Conservation (phyloP, 2,329 filamentous ascomycete genomes). For the Chaetomiaceae sp. region DNA sequence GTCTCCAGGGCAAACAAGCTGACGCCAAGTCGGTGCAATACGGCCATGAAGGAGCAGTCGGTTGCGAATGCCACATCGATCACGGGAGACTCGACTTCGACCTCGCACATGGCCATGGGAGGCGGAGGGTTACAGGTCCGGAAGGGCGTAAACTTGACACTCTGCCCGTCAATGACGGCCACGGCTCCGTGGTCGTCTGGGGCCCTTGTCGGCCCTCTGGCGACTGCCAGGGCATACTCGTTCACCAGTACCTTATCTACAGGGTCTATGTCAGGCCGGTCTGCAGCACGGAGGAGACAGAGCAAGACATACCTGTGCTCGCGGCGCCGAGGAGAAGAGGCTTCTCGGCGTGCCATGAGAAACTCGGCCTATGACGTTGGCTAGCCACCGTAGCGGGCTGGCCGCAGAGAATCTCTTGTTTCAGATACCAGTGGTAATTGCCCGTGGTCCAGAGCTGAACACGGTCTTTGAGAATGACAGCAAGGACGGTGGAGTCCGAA, state of each 20-base stretch:
- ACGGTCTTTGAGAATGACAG: constrained; percentile 67
- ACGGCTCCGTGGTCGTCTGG: constrained; percentile 76
- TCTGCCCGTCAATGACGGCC: constrained; percentile 76
- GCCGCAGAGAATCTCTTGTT: constrained; percentile 68
- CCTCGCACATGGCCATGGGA: constrained; percentile 81
- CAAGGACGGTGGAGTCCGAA: constrained; percentile 82
- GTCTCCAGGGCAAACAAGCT: constrained; percentile 67
- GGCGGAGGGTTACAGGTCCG: constrained; percentile 81
- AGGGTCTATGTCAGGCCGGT: constrained; percentile 27
- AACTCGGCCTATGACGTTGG: constrained; percentile 28
- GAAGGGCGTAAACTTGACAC: constrained; percentile 79
- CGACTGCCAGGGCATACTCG: constrained; percentile 64
- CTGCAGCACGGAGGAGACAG: background rate
- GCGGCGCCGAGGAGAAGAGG: constrained; percentile 61
- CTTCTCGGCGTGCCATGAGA: constrained; percentile 85
- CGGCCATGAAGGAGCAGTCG: constrained; percentile 60
- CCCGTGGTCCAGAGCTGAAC: constrained; percentile 96
- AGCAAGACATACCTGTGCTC: constrained; percentile 39
- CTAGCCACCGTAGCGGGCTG: constrained; percentile 8
- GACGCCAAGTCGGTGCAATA: constrained; percentile 64
- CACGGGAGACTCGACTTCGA: constrained; percentile 57
- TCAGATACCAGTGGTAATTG: constrained; percentile 98
- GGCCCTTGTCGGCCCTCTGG: constrained; percentile 62
- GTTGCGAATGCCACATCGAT: constrained; percentile 71
- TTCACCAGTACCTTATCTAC: constrained; percentile 49